Conservation (phyloP, 2,329 filamentous ascomycete species). For the Monosporascus sp. region DNA sequence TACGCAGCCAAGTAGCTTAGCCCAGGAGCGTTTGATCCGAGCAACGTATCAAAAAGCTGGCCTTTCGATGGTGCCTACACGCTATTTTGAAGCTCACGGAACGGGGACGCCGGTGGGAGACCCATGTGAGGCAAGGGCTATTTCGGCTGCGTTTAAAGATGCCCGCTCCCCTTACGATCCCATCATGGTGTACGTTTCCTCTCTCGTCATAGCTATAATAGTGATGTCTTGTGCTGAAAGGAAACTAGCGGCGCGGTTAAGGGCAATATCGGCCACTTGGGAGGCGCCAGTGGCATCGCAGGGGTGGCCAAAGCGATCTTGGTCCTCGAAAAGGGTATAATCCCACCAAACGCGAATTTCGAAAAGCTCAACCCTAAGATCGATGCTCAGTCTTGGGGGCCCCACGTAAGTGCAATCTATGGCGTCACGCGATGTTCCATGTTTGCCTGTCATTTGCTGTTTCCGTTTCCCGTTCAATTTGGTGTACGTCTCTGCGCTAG, state of each 20-base stretch:
- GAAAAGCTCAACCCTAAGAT: slow-evolving; percentile 22
- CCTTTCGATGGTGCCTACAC: slow-evolving; percentile 15
- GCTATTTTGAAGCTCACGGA: slow-evolving; percentile 26
- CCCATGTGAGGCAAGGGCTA: slow-evolving; percentile 19
- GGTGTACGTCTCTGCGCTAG: too few relatives aligned
- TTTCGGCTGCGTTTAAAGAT: slow-evolving; percentile 8
- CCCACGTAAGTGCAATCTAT: neutral
- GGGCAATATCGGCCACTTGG: slow-evolving; percentile 23
- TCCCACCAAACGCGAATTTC: slow-evolving; percentile 28
- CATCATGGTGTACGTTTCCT: neutral
- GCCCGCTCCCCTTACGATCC: too few relatives aligned
- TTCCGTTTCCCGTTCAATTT: neutral
- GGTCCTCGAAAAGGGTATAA: slow-evolving; percentile 11
- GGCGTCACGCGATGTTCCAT: neutral
- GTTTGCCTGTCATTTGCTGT: neutral
- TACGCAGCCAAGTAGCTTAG: slow-evolving; percentile 35
- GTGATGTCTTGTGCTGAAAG: too few relatives aligned
- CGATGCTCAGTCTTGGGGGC: neutral
- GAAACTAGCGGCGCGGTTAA: slow-evolving; percentile 16
- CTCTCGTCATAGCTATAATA: too few relatives aligned
- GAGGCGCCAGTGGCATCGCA: slow-evolving; percentile 20
- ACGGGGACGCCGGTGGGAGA: slow-evolving; percentile 20
- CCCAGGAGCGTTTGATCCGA: slow-evolving; percentile 31
- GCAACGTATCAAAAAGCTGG: slow-evolving; percentile 28
- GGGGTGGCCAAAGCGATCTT: slow-evolving; percentile 18